Percentiles rank a stretch among this genome's conserved stretches.
Conservation (phyloP, 2,329 filamentous ascomycete genomes). For the Aureobasidium namibiae region DNA sequence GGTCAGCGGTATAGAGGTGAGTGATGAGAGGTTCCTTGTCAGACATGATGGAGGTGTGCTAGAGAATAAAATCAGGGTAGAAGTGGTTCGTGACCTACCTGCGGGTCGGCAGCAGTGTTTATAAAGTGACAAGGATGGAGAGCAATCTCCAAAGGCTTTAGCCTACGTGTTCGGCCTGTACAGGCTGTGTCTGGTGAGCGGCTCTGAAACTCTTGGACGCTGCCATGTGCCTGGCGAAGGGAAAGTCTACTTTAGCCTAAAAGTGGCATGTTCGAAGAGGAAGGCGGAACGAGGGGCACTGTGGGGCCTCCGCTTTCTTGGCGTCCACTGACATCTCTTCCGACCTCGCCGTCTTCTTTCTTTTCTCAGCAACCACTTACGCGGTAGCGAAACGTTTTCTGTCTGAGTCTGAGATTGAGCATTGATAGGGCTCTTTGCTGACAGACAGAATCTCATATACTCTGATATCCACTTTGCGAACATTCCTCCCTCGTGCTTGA, state of each 20-base stretch:
- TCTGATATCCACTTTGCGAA: too few species aligned
- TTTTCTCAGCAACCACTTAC: not conserved
- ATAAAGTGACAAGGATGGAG: not conserved
- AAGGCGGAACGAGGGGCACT: not conserved
- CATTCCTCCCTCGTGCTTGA: not conserved
- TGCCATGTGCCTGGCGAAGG: not conserved
- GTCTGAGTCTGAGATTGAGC: too few species aligned
- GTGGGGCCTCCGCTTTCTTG: not conserved
- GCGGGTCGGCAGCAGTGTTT: not conserved
- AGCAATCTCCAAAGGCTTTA: not conserved
- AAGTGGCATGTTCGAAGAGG: not conserved
- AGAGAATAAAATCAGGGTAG: not conserved
- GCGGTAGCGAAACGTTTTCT: too few species aligned
- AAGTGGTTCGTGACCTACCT: not conserved
- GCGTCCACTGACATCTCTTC: not conserved
- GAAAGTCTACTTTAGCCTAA: slow-evolving; percentile 7
- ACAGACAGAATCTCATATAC: not conserved
- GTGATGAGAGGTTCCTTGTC: slow-evolving; percentile 46
- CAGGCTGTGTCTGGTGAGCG: not conserved
- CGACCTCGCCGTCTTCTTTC: not conserved
- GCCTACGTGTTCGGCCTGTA: not conserved
- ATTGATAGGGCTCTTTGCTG: too few species aligned
- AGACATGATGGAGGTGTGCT: not conserved
- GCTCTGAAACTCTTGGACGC: not conserved
- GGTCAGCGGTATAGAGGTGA: slow-evolving; percentile 72